These are phyloP conservation scores for Pelargonium fulgidum DNA, from an alignment of 441 rosid genomes.

Conservation along the genomic window DNA sequence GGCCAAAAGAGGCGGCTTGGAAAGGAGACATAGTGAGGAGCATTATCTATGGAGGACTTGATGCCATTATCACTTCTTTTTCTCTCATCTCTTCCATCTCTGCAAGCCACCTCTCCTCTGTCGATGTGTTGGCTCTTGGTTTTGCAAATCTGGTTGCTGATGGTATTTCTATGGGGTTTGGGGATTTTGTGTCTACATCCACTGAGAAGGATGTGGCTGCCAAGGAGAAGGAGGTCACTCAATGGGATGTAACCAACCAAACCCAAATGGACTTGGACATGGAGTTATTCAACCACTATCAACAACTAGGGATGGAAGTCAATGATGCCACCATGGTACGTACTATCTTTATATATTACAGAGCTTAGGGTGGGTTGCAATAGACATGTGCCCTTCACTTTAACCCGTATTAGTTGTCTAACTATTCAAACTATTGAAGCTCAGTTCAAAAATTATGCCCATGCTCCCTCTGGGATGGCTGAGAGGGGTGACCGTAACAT, in stretches of 20 bases:
- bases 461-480: no score
- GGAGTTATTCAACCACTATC: slow-evolving; percentile 24
- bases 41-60: slow-evolving; percentile 33
- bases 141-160: slow-evolving; percentile 36
- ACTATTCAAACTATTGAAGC: no score
- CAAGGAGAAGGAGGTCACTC: slow-evolving; percentile 24
- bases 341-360: no score
- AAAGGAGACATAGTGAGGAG: slow-evolving; percentile 33
- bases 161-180: slow-evolving; percentile 37
- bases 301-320: slow-evolving; percentile 32
- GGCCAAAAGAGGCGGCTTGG: slow-evolving; percentile 27
- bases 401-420: no score
- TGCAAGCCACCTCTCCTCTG: slow-evolving; percentile 29
- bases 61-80: slow-evolving; percentile 36
- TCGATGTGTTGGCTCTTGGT: slow-evolving; percentile 29
- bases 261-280: neutral
- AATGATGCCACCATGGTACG: slow-evolving; percentile 30
- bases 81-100: slow-evolving; percentile 40
- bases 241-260: slow-evolving; percentile 30
- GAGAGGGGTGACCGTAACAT: no score
- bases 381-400: no score
- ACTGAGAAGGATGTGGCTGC: slow-evolving; percentile 30
- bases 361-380: no score
- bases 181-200: slow-evolving; percentile 29
- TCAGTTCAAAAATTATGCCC: no score